A percentile compares a stretch with the other conserved stretches of the same genome.
phyloP scores from a whole-genome alignment of 148 eudicot genomes.

The Polygonum maritimum region DNA sequence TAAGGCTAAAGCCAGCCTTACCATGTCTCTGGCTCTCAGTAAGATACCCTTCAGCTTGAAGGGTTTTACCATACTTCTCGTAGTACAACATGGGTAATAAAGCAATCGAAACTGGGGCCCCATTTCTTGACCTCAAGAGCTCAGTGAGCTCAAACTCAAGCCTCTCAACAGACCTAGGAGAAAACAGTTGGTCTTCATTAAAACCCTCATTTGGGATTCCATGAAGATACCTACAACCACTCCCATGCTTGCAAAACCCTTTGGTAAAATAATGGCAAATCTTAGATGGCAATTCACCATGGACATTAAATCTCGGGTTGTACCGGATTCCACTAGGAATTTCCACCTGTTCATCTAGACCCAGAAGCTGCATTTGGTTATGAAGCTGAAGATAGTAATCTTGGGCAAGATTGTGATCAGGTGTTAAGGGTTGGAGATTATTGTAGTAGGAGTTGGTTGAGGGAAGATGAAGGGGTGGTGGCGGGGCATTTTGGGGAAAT shows the following conservation, averaged over 20 bases:
- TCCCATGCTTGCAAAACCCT: constrained; percentile 85
- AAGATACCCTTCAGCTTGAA: constrained; percentile 59
- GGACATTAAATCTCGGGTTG: not conserved
- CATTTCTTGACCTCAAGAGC: constrained; percentile 40
- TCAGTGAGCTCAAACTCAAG: constrained; percentile 44
- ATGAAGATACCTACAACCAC: constrained; percentile 60
- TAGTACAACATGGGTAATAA: constrained; percentile 42
- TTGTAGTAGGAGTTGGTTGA: constrained; percentile 8
- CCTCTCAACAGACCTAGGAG: constrained; percentile 39
- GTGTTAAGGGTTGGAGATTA: not conserved
- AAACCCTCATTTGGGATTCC: constrained; percentile 35
- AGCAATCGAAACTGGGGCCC: constrained; percentile 42
- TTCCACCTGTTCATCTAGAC: not conserved
- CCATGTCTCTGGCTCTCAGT: constrained; percentile 75
- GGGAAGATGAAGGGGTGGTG: constrained; percentile 24
- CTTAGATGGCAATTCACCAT: constrained; percentile 34
- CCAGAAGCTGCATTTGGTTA: not conserved
- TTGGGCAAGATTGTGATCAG: not conserved
- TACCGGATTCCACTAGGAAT: not conserved
- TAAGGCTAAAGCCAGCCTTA: constrained; percentile 57
- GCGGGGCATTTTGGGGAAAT: constrained; percentile 22
- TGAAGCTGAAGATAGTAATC: constrained; percentile 5
- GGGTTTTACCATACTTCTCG: constrained; percentile 39
- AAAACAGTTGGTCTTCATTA: constrained; percentile 38
- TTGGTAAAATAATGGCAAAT: constrained; percentile 64